These are phyloP conservation scores for Cadophora sp. DNA, from an alignment of 2,329 filamentous ascomycete genomes.

Conservation along the genomic window DNA sequence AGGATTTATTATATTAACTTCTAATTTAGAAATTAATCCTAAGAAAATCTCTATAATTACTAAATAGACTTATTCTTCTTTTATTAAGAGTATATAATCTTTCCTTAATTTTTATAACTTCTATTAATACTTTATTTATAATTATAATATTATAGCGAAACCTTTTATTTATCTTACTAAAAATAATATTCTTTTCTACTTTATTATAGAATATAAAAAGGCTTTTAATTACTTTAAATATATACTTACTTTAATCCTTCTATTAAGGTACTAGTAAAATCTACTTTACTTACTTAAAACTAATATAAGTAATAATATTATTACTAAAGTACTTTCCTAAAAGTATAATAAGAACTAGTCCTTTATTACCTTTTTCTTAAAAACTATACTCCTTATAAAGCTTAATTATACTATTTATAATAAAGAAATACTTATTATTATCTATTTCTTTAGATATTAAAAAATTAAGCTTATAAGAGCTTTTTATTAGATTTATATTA, in stretches of 20 bases:
- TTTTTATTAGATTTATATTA: no score
- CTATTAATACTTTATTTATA: background rate
- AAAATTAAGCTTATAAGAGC: no score
- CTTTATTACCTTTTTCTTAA: background rate
- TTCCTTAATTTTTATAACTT: background rate
- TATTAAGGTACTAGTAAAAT: background rate
- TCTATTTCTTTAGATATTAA: no score
- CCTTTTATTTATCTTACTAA: background rate
- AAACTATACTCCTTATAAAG: background rate
- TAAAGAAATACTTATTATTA: no score
- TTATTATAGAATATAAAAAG: background rate
- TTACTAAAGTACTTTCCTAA: background rate
- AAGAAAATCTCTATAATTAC: background rate
- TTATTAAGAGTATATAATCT: background rate
- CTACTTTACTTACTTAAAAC: background rate
- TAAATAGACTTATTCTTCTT: background rate
- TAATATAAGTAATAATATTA: background rate
- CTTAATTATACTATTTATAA: no score
- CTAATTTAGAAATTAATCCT: background rate
- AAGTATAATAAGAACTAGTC: background rate
- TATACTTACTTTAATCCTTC: background rate
- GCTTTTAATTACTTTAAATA: background rate
- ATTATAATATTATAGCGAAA: background rate
- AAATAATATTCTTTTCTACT: background rate
- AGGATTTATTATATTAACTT: background rate